phyloP scores from a whole-genome alignment of 306 rosid genomes.

The Glycine latifolia region DNA sequence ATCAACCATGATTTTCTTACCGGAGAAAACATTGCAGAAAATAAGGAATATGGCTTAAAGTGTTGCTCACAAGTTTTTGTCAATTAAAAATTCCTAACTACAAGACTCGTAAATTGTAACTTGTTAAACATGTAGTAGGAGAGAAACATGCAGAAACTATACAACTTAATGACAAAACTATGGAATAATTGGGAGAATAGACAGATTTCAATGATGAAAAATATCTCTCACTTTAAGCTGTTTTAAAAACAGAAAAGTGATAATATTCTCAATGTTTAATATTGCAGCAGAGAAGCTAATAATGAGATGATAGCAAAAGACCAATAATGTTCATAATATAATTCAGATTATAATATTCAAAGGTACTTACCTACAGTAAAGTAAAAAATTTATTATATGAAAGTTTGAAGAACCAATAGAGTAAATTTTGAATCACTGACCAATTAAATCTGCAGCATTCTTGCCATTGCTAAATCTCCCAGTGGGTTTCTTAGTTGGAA shows the following conservation, averaged over 20 bases:
- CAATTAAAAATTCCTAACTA: neutral
- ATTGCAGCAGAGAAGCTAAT: too few species aligned
- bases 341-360: neutral
- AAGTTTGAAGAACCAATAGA: neutral
- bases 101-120: neutral
- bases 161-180: neutral
- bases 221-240: neutral
- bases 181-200: neutral
- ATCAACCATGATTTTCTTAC: conserved; percentile 7
- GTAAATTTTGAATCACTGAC: conserved; percentile 44
- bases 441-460: conserved; percentile 77
- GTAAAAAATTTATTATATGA: neutral
- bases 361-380: neutral
- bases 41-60: neutral
- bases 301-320: neutral
- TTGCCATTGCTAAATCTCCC: conserved; percentile 83
- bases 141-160: conserved; percentile 14
- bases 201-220: conserved; percentile 1
- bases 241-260: neutral
- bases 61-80: neutral
- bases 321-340: neutral
- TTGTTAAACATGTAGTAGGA: neutral
- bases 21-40: neutral
- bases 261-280: too few species aligned
- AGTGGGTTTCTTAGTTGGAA: conserved; percentile 61